These are phyloP conservation scores for Lodderomyces elongisporus DNA, from an alignment of 1,139 yeast species.

Conservation along the genomic window DNA sequence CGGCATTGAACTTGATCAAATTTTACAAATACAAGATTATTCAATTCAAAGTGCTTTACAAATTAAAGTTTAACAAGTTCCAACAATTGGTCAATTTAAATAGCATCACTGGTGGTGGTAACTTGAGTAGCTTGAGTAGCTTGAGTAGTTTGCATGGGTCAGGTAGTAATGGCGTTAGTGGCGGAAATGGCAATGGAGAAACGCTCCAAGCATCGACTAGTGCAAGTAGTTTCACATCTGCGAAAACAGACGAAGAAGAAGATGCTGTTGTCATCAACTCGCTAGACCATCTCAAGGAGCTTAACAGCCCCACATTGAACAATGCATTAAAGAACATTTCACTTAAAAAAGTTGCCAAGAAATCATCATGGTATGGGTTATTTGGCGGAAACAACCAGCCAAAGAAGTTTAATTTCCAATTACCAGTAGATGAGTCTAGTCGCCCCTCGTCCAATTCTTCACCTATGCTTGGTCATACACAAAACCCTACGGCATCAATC, in stretches of 20 bases:
- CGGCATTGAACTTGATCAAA: conserved; percentile 36
- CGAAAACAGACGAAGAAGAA: conserved; percentile 7
- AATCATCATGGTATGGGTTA: conserved; percentile 44
- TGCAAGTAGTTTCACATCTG: conserved; percentile 3
- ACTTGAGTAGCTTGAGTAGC: no score
- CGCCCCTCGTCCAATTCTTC: conserved; percentile 4
- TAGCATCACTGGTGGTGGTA: conserved; percentile 9
- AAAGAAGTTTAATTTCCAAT: conserved; percentile 12
- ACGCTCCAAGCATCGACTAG: no score
- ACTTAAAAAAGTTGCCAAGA: conserved; percentile 22
- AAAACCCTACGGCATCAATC: conserved; percentile 13
- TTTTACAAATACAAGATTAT: conserved; percentile 44
- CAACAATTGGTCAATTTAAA: conserved; percentile 33
- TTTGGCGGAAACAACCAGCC: conserved; percentile 37
- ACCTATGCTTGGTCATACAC: conserved; percentile 1
- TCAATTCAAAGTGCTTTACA: conserved; percentile 39
- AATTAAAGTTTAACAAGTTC: conserved; percentile 36
- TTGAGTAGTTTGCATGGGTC: no score
- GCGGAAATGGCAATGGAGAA: conserved; percentile 1
- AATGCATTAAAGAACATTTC: conserved; percentile 31
- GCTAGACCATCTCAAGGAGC: conserved; percentile 26
- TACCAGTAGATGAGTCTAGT: conserved; percentile 9
- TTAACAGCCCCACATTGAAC: conserved; percentile 40
- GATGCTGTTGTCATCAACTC: conserved; percentile 9
- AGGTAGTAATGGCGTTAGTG: neutral